Base-by-base conservation (phyloP, 1,139 yeast genomes). In the Zygoascus hellenicus region DNA sequence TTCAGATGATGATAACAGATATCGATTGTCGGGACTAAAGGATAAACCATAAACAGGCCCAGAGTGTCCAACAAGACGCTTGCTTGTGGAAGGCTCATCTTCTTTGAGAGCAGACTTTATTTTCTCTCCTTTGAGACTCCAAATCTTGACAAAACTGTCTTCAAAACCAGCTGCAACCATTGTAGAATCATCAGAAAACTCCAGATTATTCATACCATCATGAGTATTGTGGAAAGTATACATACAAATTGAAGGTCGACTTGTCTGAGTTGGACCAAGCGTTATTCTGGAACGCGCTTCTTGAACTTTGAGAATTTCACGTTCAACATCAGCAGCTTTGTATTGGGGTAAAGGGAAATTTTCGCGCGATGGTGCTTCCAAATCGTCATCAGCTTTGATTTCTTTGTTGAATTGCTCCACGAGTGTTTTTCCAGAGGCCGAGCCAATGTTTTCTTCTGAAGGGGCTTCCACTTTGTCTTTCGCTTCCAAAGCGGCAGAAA, bases 151-250 rank as follows among this genome's bases (percentile, higher is more conserved):
- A 60, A 81, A 87, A 53, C 94, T 82, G 62, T 92, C 97, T 57
- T 88, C 88, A 62, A 92, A 92, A 6, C 98, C 98, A 17, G 90
- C 96, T 0, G 97, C 97, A 36, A 87, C 83, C 56, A 90, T 61
- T 30, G 90, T 81, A 14, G 94, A 80, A 63, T 90, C 97, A 44
- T 84, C 87, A 58, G 92, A 88, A 68, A 90, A 90, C 52, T 82
- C 86, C 46, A 92, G 65, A 48, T 89, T 80, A 15, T 95, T 86
- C 74, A 92, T 72, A 52, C 86, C 95, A 55, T 86, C 85, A 62
- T 86, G 84, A 9, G 97, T 86, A 66, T 94, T 92, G 72, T 92
- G 98, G 70, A 94, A 90, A 0, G 98, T 92, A 69, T 92, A 94
- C 96, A 92, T 88, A 66, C 98, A 92, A 36, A 92, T 96, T 49